Evolutionary conservation across 1,284 basidiomycete genomes (phyloP), one percentile per base, ranked within the genome.

Genomic region (Coriolopsis trogii): DNA sequence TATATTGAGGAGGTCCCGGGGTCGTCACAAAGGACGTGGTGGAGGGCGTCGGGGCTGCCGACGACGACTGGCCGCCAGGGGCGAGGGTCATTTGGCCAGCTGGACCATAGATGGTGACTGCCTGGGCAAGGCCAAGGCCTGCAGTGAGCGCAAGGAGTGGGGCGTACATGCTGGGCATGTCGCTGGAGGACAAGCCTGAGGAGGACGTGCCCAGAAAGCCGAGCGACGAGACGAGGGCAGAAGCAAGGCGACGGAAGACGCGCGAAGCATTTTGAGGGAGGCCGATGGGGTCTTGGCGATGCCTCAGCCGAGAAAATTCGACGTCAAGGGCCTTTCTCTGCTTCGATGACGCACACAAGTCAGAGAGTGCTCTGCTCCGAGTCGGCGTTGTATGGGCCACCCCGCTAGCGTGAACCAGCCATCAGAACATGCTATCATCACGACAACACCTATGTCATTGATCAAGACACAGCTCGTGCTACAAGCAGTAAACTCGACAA

Each of bases 21-120:
- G 45, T 40, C 4, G 51, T 53, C 20, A 42, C 46, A 30, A 39
- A 53, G 16, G 45, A 43, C 3, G 49, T 51, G 3, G 43, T 51
- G 15, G 49, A 26, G 9, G 33, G 15, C 15, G 24, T 10, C 9
- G 20, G 26, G 10, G 15, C 42, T 15, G 25, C 33, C 12, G 48
- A 20, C 5, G 46, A 33, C 4, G 38, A 24, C 28, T 30, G 21
- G 20, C 13, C 34, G 23, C 16, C 15, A 20, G 13, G 38, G 33
- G 30, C 30, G 23, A 45, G 20, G 20, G 49, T 51, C 25, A 42
- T 51, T 31, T 44, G 49, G 16, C 49, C 49, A 26, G 36, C 34
- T 20, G 46, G 38, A 16, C 49, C 49, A 30, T 51, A 51, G 21
- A 51, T 41, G 13, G 49, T 51, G 49, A 51, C 31, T n/a, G n/a